Base-by-base conservation (phyloP, 768 basidiomycete genomes). In the Mycena crocata region DNA sequence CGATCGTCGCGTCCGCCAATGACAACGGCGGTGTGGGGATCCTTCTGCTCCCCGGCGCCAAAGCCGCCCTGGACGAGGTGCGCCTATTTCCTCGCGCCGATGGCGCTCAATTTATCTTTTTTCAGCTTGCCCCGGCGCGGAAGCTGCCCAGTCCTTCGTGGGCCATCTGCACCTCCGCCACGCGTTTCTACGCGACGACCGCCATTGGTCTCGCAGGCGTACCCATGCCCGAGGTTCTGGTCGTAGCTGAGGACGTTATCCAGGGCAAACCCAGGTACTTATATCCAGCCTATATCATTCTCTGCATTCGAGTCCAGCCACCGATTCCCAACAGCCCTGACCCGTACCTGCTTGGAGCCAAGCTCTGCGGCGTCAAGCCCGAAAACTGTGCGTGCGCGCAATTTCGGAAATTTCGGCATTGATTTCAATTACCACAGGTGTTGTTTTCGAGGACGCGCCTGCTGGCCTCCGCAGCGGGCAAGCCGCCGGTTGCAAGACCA, bases 371-470 rank as follows among this genome's bases (percentile, higher is more conserved):
- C 2, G 87, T 91, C 24, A 83, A 87, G 48, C 86, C 91, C 15
- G 78, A 83, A 61, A 86, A 87, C 57, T 94, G 92, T 88, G 59
- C 60, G 85, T 75, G 13, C 39, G 52, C 21, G 49, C 48, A 23
- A 39, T 71, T 44, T 19, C 23, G 8, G 23, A 24, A 28, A 21
- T 37, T 21, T 26, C n/a, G n/a, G n/a, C 34, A 17, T 44, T 63
- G 24, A 56, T 62, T 50, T 63, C 23, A 45, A 40, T 39, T 57
- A 49, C 54, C 40, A 6, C 57, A 90, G 92, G 91, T 71, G 82
- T 97, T 50, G 96, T 98, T 19, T 86, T 98, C 34, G 95, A 97
- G 75, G 97, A 98, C 79, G 94, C 96, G 3, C 95, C 95, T 1
- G 88, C 88, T 19, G 96, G 96, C 23, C 84, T 98, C 71, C 82